Evolutionary conservation across 2,329 filamentous ascomycete genomes (phyloP), one percentile per base, ranked within the genome.

Genomic region (Xenosphaeropsis pyriputrescens): DNA sequence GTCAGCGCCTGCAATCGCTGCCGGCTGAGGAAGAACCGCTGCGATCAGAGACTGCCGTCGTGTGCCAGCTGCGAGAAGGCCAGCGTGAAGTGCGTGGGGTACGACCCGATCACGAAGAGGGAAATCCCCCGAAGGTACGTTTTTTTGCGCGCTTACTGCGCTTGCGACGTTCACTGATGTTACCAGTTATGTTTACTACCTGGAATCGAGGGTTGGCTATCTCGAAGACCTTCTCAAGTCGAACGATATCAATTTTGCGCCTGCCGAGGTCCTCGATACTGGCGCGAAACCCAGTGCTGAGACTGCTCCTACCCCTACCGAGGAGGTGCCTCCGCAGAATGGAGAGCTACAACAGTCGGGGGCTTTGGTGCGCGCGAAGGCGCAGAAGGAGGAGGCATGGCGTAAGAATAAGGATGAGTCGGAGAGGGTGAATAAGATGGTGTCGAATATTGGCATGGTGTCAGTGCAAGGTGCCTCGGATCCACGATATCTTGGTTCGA

Each of bases 1-100:
- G 89, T 96, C 46, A 93, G 84, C 57, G 89, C 89, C 40, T 96
- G 89, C 61, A 94, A 95, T 63, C 75, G 86, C 31, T 96, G 89
- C 59, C 75, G 89, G 34, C 63, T 93, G 56, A 75, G 89, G 52
- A 96, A 96, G 67, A 96, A 95, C 56, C 72, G 86, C 38, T 96
- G 89, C 60, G 89, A 96, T 60, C 89, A 95, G 67, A 79, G 81
- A 46, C 69, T 96, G 43, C 89, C 89, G 7, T 85, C 83, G 50
- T 96, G 89, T 57, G 79, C 83, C 32, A 85, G 84, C 48, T 96
- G 89, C 60, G 85, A 88, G 57, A 95, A 95, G 63, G 88, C 84
- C n/a, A 72, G 74, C 41, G 84, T 93, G 34, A 79, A 83, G 47
- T 96, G 91, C 57, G 85, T 95, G 36, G 89, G 89, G 44, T 95